Conservation (phyloP, 306 rosid genomes). For the Cucurbita maxima region DNA sequence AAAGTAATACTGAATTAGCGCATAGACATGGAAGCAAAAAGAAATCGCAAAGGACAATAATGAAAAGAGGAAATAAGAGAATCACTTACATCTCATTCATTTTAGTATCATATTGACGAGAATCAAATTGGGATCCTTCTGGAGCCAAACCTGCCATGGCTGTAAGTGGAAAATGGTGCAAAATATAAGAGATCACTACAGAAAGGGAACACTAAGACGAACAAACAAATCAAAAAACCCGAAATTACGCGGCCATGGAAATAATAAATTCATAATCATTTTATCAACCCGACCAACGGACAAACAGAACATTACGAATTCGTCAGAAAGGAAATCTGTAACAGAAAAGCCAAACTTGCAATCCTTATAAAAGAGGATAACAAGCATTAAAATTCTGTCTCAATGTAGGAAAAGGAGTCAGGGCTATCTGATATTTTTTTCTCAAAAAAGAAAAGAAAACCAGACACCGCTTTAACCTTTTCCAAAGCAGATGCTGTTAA, state of each 20-base stretch:
- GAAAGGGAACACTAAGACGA: neutral
- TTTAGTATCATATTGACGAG: slow-evolving; percentile 67
- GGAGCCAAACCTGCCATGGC: slow-evolving; percentile 86
- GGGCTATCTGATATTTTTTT: neutral
- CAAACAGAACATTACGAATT: neutral
- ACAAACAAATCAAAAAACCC: neutral
- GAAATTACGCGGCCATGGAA: neutral
- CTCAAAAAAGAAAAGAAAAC: neutral
- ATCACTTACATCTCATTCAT: slow-evolving; percentile 65
- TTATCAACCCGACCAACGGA: neutral
- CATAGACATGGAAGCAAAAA: neutral
- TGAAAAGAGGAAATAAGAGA: neutral
- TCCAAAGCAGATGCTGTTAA: neutral
- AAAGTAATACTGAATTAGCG: neutral
- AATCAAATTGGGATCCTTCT: slow-evolving; percentile 82
- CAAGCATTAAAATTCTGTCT: slow-evolving; percentile 41
- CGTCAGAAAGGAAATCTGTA: slow-evolving; percentile 6
- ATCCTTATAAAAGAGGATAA: slow-evolving; percentile 15
- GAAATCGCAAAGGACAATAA: neutral
- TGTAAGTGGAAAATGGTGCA: slow-evolving; percentile 11
- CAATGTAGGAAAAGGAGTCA: slow-evolving; percentile 18
- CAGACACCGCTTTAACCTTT: neutral
- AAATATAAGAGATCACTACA: neutral
- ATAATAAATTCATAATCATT: neutral
- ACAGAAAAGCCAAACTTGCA: slow-evolving; percentile 57